A percentile compares a stretch with the other conserved stretches of the same genome.
Conservation (phyloP, 768 basidiomycete species). For the Agaricus blazei region DNA sequence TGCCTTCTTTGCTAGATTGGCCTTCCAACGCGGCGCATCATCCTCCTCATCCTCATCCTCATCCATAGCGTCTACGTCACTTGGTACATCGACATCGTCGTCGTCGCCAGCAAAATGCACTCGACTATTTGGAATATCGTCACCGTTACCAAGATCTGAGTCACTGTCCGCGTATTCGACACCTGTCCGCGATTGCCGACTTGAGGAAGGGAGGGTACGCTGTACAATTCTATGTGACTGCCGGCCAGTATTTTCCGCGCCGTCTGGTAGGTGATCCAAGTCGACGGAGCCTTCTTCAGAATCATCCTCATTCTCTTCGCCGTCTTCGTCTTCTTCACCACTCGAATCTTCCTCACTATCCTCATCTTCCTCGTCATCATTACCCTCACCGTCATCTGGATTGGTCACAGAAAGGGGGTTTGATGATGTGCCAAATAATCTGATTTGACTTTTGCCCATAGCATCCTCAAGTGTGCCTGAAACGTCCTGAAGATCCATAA, state of each 20-base stretch:
- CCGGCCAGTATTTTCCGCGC: constrained; percentile 46
- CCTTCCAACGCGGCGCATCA: constrained; percentile 70
- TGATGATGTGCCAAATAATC: constrained; percentile 78
- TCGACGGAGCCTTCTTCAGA: constrained; percentile 18
- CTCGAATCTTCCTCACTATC: constrained; percentile 24
- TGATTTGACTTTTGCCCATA: constrained; percentile 76
- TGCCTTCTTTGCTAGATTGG: constrained; percentile 44
- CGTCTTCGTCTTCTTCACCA: constrained; percentile 22
- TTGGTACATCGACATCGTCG: constrained; percentile 36
- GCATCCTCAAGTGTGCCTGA: constrained; percentile 76
- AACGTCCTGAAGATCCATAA: constrained; percentile 92
- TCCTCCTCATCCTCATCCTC: constrained; percentile 32
- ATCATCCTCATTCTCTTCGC: constrained; percentile 22
- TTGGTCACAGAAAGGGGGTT: constrained; percentile 53
- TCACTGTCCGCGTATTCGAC: constrained; percentile 76
- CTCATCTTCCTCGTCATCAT: constrained; percentile 21
- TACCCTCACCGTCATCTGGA: constrained; percentile 22
- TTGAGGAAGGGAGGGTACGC: constrained; percentile 32
- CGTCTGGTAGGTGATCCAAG: constrained; percentile 11
- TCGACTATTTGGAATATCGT: constrained; percentile 24
- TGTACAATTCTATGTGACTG: constrained; percentile 38
- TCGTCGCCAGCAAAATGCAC: constrained; percentile 47
- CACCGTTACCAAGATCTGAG: constrained; percentile 59
- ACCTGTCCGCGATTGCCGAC: constrained; percentile 32
- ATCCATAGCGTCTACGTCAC: constrained; percentile 46